Base-by-base conservation (phyloP, 108 stramenopile species). In the Conticribra guillardii region DNA sequence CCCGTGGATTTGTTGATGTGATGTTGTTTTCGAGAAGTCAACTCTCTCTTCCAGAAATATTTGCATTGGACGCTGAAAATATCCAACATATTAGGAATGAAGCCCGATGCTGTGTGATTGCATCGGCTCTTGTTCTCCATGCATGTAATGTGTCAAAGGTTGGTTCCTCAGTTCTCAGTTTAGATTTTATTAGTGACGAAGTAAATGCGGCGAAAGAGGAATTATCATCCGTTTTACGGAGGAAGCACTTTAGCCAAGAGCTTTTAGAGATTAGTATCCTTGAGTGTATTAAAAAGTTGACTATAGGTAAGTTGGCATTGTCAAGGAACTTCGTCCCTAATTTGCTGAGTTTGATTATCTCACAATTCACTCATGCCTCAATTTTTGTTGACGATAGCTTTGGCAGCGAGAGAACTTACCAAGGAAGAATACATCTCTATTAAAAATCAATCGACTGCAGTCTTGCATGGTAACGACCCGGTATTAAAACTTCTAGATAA, bases 41-140 rank as follows among this genome's bases (percentile, higher is more conserved):
- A 53, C 11, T 78, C 28, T 28, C 26, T 0, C 28, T 87, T 24
- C 89, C 89, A n/a, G 89, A 90, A 82, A 27, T 90, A 18, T 77
- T 87, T 33, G 57, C 44, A 9, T 56, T 83, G 14, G 86, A 89
- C 61, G 18, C 58, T 8, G 59, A 73, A 4, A 37, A 32, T 18
- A 53, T 89, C 16, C 48, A 52, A 4, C 28, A 33, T 9, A 85
- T 89, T 47, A 73, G 89, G 16, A 61, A 66, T 31, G 55, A 66
- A 30, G 80, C 84, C 30, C 80, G 82, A 34, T 52, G 74, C 32
- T 83, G 81, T 52, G 89, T 82, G n/a, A 84, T 84, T 71, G 89
- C 80, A 48, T 84, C 83, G 11, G 80, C 89, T 3, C 67, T 90
- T 16, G 83, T 55, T 21, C 75, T 85, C n/a, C 84, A 87, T 67